These are phyloP conservation scores for Exophiala calicioides DNA, from an alignment of 2,329 filamentous ascomycete genomes.

Conservation along the genomic window DNA sequence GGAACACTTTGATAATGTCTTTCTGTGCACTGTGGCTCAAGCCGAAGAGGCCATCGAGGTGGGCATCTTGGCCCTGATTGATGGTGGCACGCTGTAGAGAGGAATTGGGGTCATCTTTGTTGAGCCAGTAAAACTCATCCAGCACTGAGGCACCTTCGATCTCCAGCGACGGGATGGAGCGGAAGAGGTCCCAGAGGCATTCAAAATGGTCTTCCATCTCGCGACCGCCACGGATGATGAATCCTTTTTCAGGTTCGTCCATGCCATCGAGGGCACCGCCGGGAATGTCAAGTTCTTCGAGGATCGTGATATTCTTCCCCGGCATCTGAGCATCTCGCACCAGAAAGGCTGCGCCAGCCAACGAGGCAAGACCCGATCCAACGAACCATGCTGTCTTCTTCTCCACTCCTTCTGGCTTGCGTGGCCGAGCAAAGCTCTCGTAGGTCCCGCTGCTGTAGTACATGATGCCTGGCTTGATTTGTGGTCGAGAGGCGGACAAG, in stretches of 20 bases:
- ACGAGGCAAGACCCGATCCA: conserved; percentile 39
- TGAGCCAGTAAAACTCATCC: conserved; percentile 22
- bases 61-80: conserved; percentile 14
- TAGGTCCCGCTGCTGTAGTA: conserved; percentile 21
- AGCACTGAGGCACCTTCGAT: conserved; percentile 15
- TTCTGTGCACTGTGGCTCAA: conserved; percentile 10
- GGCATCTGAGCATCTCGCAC: conserved; percentile 40
- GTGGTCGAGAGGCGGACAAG: no score
- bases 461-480: no score
- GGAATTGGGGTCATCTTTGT: conserved; percentile 19
- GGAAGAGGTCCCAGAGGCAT: conserved; percentile 39
- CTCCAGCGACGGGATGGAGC: conserved; percentile 34
- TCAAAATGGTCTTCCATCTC: conserved; percentile 39
- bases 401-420: conserved; percentile 14
- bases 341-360: conserved; percentile 41
- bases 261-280: conserved; percentile 36
- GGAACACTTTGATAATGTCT: conserved; percentile 12
- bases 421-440: conserved; percentile 14
- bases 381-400: conserved; percentile 37
- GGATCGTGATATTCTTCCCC: conserved; percentile 38
- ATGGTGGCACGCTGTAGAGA: conserved; percentile 14
- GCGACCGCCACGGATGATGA: conserved; percentile 40
- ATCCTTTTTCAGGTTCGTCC: conserved; percentile 37
- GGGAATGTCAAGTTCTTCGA: conserved; percentile 36
- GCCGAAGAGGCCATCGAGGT: conserved; percentile 14